Conservation (phyloP, 345 rosid species). For the Firmiana major region DNA sequence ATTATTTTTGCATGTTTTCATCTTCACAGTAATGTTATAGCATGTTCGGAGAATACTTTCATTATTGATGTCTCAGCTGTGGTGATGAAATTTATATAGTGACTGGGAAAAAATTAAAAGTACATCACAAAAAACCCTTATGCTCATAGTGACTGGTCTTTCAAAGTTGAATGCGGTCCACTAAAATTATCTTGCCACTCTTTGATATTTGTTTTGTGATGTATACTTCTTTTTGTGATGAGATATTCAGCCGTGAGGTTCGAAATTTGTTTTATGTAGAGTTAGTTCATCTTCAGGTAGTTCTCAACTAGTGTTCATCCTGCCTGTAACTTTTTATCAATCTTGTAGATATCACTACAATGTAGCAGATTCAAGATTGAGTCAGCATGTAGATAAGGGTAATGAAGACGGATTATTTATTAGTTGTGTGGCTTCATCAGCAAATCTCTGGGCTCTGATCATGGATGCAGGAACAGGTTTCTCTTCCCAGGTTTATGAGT, state of each 20-base stretch:
- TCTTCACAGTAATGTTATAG: neutral
- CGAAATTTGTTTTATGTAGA: neutral
- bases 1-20: neutral
- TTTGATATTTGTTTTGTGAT: neutral
- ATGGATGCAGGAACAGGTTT: constrained; percentile 99
- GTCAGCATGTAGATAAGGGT: constrained; percentile 86
- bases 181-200: neutral
- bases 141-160: neutral
- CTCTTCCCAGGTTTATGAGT: constrained; percentile 78
- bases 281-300: neutral
- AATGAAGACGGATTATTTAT: constrained; percentile 85
- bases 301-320: neutral
- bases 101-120: neutral
- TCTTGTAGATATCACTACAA: constrained; percentile 86
- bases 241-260: neutral
- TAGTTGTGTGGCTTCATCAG: constrained; percentile 84
- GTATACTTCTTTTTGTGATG: neutral
- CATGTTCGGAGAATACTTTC: neutral
- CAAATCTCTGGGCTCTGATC: constrained; percentile 92
- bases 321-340: constrained; percentile 4
- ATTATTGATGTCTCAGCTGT: neutral
- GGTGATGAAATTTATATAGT: neutral
- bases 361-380: constrained; percentile 74
- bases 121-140: neutral
- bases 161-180: neutral